Base-by-base conservation (phyloP, 208 protist genomes). In the Leishmania turanica region DNA sequence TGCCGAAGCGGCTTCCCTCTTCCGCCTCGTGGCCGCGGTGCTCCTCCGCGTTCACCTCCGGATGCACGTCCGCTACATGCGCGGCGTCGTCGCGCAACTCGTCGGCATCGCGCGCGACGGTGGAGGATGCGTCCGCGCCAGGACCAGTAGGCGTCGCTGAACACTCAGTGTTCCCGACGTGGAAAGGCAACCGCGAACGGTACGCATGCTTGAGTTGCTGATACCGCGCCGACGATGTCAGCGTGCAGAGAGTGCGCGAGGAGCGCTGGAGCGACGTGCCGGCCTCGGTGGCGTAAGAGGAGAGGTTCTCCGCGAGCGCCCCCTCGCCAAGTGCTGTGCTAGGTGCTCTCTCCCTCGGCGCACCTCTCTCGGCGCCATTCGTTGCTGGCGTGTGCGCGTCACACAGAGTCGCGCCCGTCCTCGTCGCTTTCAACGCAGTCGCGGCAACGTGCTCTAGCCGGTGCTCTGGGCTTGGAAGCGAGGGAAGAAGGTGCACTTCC, bases 201-300 rank as follows among this genome's bases (percentile, higher is more conserved):
- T 83, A 58, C 58, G 68, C 58, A n/a, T 47, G 72, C 73, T 83
- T 83, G 8, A 83, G 53, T 58, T 47, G 79, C 65, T 78, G 79
- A 75, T 83, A 83, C 7, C 74, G 73, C 3, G 31, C 37, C 49
- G 79, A 83, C 40, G 73, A 75, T 21, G 73, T 71, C 40, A 78
- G 34, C 3, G 9, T 31, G 34, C 79, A 83, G 9, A 53, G n/a
- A 24, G 11, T 17, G 2, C 69, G 68, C 77, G 37, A 31, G 45
- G 3, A 24, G 15, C 65, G 8, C 68, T 40, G 71, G 2, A 13
- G 42, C 49, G 71, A 45, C 9, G 51, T 13, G 49, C 2, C 15
- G 49, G 31, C 71, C 31, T 58, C 49, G 51, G 49, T 15, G 17
- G 40, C 68, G 49, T n/a, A 34, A 8, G 68, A 72, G 9, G 68